These are phyloP conservation scores for Rhynchospora tenuis DNA, from an alignment of 176 grass and related monocot species.

Conservation along the genomic window DNA sequence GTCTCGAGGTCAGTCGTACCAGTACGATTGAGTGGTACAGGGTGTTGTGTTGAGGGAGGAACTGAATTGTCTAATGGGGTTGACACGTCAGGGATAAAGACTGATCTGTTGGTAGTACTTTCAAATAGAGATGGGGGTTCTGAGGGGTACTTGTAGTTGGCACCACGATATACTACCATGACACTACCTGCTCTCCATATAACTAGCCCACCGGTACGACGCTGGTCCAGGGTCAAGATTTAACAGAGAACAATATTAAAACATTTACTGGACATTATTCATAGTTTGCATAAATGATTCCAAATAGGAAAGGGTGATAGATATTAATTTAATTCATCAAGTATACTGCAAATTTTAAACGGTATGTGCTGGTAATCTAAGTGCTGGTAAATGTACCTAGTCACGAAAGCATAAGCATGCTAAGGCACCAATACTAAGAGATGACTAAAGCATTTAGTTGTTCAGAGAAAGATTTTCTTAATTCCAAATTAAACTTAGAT, in stretches of 20 bases:
- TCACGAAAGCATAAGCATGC: neutral
- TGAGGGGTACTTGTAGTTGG: constrained; percentile 60
- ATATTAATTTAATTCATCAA: neutral
- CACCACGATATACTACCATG: constrained; percentile 83
- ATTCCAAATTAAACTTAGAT: neutral
- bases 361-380: neutral
- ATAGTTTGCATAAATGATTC: neutral
- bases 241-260: neutral
- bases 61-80: constrained; percentile 5
- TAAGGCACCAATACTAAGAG: neutral
- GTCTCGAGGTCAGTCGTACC: constrained; percentile 27
- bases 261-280: neutral
- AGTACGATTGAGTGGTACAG: neutral
- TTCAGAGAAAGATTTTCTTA: neutral
- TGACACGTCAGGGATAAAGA: constrained; percentile 59
- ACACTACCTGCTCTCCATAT: constrained; percentile 95
- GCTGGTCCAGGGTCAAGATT: constrained; percentile 50
- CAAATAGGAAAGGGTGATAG: neutral
- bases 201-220: constrained; percentile 74
- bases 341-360: neutral
- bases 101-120: constrained; percentile 20
- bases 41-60: constrained; percentile 5
- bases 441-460: neutral
- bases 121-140: constrained; percentile 43
- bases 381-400: neutral